Evolutionary conservation across 805 yeast genomes (phyloP), one percentile per base, ranked within the genome.

Genomic region (Starmerella gropengiesseri): DNA sequence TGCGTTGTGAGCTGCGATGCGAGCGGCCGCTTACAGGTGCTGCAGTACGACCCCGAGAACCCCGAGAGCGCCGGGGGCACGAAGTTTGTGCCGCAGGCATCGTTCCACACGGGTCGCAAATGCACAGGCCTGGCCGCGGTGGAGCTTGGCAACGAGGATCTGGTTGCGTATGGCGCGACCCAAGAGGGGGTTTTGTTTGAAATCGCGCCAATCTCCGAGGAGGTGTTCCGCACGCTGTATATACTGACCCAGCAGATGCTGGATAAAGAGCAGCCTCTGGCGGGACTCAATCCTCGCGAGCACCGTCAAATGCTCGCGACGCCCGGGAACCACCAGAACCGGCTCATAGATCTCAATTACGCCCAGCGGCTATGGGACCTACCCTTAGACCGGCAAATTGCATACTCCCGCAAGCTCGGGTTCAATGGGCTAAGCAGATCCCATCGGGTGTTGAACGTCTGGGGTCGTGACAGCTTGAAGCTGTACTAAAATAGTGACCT

Each of bases 41-140:
- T 85, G 31, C 83, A 82, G 55, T 91, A 83, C 58, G 94, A 91
- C 50, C 97, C 97, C 0, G 95, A 87, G 48, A 94, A 85, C 55
- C 81, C 91, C 0, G 70, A 71, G 18, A 84, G 96, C 1, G 62
- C 77, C 32, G 77, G 84, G 42, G 97, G 97, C 5, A 83, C 79
- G 50, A 66, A 76, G 47, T 67, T 91, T 40, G 62, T 89, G 13
- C 74, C 78, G 42, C 75, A 76, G 49, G 71, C 87, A 0, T 75
- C 81, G 13, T 79, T 87, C 57, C 76, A 77, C 53, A 63, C 77
- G 18, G 85, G 87, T 52, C 69, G 77, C 13, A 56, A 67, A 5
- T 51, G 60, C 28, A 48, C 50, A 13, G 26, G 59, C 11, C 49
- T 62, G 54, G 40, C 40, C 3, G 48, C 58, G 48, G 51, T 57